Evolutionary conservation across 805 yeast species (phyloP).

Genomic region (Clavispora fructus): DNA sequence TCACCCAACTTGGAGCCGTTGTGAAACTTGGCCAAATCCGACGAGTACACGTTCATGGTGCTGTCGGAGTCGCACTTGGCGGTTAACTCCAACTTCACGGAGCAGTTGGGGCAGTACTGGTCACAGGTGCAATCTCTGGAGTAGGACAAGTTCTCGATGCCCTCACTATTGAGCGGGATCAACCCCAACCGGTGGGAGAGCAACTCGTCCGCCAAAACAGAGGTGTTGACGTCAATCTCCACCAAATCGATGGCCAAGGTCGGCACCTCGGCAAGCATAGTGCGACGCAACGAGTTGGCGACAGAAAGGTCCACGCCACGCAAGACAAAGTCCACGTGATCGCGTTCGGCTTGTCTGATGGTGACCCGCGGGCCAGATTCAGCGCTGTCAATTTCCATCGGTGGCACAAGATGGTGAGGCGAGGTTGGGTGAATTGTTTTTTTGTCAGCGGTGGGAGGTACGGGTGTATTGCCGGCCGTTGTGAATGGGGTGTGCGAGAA

Average conservation of each 20-base stretch:
- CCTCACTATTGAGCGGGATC: conserved; percentile 80
- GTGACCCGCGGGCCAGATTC: conserved; percentile 71
- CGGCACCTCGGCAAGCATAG: conserved; percentile 94
- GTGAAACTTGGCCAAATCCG: conserved; percentile 54
- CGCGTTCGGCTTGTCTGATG: conserved; percentile 79
- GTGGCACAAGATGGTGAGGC: conserved; percentile 1
- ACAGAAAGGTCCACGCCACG: conserved; percentile 83
- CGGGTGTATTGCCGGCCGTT: conserved; percentile 1
- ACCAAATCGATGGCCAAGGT: conserved; percentile 95
- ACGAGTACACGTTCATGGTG: conserved; percentile 84
- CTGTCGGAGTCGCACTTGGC: conserved; percentile 88
- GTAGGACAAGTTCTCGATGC: conserved; percentile 78
- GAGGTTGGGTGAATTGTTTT: neutral
- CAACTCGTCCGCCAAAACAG: conserved; percentile 95
- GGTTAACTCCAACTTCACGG: conserved; percentile 77
- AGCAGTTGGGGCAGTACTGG: conserved; percentile 92
- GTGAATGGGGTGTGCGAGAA: no score
- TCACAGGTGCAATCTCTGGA: conserved; percentile 97
- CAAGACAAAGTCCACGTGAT: conserved; percentile 85
- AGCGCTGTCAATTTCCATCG: conserved; percentile 26
- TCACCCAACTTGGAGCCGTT: conserved; percentile 57
- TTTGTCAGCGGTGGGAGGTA: conserved; percentile 2
- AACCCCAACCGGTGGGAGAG: conserved; percentile 91
- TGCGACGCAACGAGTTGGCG: conserved; percentile 88
- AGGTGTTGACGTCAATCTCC: conserved; percentile 86